phyloP scores from a whole-genome alignment of 768 basidiomycete species.

The Phlebiopsis gigantea region DNA sequence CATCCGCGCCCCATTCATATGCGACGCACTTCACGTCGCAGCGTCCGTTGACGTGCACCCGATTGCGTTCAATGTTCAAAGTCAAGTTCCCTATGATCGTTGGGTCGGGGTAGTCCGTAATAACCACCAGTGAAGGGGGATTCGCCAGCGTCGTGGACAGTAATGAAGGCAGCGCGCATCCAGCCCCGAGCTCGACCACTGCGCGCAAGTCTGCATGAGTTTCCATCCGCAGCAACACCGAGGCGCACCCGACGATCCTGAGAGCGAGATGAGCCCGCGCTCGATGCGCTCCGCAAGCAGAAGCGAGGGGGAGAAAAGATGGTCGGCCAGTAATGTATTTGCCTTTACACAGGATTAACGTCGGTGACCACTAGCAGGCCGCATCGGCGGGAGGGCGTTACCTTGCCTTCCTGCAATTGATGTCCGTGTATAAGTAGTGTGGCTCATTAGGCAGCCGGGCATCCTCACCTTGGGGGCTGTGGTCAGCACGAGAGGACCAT shows the following conservation, averaged over 20 bases:
- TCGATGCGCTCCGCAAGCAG: conserved; percentile 66
- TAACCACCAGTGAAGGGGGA: conserved; percentile 49
- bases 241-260: conserved; percentile 35
- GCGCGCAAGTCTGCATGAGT: background rate
- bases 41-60: conserved; percentile 25
- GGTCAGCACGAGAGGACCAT: conserved; percentile 49
- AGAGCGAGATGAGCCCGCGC: conserved; percentile 40
- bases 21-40: conserved; percentile 43
- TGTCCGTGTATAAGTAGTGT: background rate
- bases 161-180: conserved; percentile 62
- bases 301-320: conserved; percentile 66
- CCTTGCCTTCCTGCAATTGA: conserved; percentile 51
- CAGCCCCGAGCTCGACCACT: conserved; percentile 73
- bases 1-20: conserved; percentile 63
- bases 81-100: conserved; percentile 52
- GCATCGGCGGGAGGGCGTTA: conserved; percentile 18
- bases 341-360: conserved; percentile 36
- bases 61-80: conserved; percentile 51
- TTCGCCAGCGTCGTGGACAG: conserved; percentile 41
- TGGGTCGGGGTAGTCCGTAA: conserved; percentile 67
- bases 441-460: background rate
- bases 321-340: conserved; percentile 67
- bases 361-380: background rate
- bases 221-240: background rate
- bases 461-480: conserved; percentile 51